These are phyloP conservation scores for Jaltomata sinuosa DNA, from an alignment of 257 asterid species.

Conservation along the genomic window DNA sequence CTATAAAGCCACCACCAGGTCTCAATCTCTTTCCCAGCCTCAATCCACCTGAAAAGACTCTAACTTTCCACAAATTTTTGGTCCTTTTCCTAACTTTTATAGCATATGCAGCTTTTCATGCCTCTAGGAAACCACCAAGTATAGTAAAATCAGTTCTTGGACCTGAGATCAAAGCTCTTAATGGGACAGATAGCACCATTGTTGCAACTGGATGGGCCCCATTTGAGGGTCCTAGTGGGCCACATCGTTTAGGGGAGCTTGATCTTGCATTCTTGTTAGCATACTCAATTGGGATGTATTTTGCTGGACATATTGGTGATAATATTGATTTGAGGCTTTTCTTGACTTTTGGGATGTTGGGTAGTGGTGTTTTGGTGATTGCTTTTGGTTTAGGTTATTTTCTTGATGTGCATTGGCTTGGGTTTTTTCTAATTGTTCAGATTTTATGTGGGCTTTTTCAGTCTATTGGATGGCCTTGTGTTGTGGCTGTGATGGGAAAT, in stretches of 20 bases:
- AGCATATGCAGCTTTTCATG: constrained; percentile 87
- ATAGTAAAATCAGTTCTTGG: constrained; percentile 84
- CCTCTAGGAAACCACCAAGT: constrained; percentile 97
- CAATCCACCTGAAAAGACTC: constrained; percentile 38
- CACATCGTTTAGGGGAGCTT: constrained; percentile 93
- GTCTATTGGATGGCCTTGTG: constrained; percentile 96
- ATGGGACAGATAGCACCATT: constrained; percentile 13
- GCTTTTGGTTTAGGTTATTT: constrained; percentile 75
- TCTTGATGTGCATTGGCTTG: constrained; percentile 60
- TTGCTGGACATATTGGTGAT: constrained; percentile 84
- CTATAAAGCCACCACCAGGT: constrained; percentile 52
- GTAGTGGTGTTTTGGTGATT: constrained; percentile 66
- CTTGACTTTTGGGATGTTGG: constrained; percentile 75
- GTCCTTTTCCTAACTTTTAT: constrained; percentile 65
- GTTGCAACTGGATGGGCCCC: constrained; percentile 68
- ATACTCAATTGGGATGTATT: constrained; percentile 77
- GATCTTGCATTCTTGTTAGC: constrained; percentile 76
- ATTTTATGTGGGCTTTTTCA: constrained; percentile 82
- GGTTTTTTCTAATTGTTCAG: constrained; percentile 49
- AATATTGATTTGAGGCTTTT: constrained; percentile 61
- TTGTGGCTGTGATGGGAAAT: constrained; percentile 83
- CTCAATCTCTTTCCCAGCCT: constrained; percentile 42
- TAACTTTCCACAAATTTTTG: constrained; percentile 46
- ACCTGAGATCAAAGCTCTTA: constrained; percentile 34
- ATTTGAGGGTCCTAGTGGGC: constrained; percentile 63